Evolutionary conservation across 495 filamentous ascomycete genomes (phyloP).

Genomic region (Rostrohypoxylon terebratum): DNA sequence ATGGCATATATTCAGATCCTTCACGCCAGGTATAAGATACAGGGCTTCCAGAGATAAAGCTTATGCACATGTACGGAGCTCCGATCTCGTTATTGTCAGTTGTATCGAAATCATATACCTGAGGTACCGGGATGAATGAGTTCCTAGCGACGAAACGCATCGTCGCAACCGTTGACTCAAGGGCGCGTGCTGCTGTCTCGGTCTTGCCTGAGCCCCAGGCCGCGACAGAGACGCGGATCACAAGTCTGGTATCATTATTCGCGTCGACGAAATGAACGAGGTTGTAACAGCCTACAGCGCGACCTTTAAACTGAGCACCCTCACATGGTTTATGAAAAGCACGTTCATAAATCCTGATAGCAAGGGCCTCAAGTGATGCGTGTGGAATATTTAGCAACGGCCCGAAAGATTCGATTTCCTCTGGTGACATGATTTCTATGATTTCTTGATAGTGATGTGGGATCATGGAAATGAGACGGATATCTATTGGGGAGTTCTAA

Average conservation of each 20-base stretch:
- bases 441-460: not conserved
- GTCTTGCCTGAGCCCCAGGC: constrained; percentile 40
- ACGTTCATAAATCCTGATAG: constrained; percentile 20
- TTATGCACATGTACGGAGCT: constrained; percentile 47
- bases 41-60: constrained; percentile 31
- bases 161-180: constrained; percentile 46
- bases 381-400: constrained; percentile 21
- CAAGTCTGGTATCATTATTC: constrained; percentile 35
- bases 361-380: constrained; percentile 26
- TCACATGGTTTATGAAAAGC: not conserved
- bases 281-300: constrained; percentile 35
- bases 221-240: constrained; percentile 42
- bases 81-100: constrained; percentile 40
- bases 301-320: not conserved
- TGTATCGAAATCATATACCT: constrained; percentile 42
- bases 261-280: constrained; percentile 40
- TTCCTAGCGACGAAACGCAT: constrained; percentile 40
- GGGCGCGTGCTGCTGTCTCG: constrained; percentile 35
- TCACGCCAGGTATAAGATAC: constrained; percentile 32
- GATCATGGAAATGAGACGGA: not conserved
- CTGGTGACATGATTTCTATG: not conserved
- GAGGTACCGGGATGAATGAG: constrained; percentile 44
- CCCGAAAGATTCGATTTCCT: constrained; percentile 14
- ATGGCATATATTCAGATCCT: not conserved
- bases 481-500: not conserved